Evolutionary conservation across 2,329 filamentous ascomycete genomes (phyloP).

Genomic region (Cladophialophora bantiana): DNA sequence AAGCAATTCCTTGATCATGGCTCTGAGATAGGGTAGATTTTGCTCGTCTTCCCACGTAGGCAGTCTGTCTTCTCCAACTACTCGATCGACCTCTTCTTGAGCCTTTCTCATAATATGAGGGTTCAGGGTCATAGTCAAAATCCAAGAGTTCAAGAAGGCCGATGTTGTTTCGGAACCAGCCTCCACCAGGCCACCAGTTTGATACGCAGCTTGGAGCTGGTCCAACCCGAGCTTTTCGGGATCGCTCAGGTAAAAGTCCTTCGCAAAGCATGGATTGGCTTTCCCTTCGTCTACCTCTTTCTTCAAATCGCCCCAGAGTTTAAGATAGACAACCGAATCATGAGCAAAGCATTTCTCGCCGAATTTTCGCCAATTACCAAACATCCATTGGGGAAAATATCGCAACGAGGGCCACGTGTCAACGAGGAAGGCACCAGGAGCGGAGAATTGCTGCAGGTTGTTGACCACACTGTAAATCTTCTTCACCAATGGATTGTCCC

Average conservation of each 20-base stretch:
- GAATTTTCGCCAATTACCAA: conserved; percentile 33
- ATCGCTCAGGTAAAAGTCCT: conserved; percentile 33
- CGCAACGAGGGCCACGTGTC: conserved; percentile 56
- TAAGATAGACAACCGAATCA: conserved; percentile 31
- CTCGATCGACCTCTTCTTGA: conserved; percentile 58
- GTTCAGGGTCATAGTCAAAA: conserved; percentile 47
- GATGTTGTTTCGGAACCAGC: conserved; percentile 41
- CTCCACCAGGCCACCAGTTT: conserved; percentile 38
- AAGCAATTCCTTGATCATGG: conserved; percentile 44
- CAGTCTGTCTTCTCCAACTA: conserved; percentile 57
- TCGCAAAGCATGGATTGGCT: conserved; percentile 32
- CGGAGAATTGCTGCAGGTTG: conserved; percentile 57
- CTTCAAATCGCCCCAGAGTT: conserved; percentile 32
- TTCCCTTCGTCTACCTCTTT: conserved; percentile 33
- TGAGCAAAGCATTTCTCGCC: conserved; percentile 32
- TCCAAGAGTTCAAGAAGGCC: conserved; percentile 36
- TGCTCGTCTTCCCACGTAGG: conserved; percentile 59
- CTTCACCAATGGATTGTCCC: conserved; percentile 54
- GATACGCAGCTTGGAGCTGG: conserved; percentile 32
- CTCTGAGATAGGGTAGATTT: conserved; percentile 61
- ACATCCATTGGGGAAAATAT: conserved; percentile 50
- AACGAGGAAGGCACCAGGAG: conserved; percentile 51
- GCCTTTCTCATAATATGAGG: conserved; percentile 55
- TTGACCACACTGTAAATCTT: conserved; percentile 57
- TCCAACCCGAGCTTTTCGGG: conserved; percentile 33